Base-by-base conservation (phyloP, 768 basidiomycete genomes). In the Suillus brevipes region DNA sequence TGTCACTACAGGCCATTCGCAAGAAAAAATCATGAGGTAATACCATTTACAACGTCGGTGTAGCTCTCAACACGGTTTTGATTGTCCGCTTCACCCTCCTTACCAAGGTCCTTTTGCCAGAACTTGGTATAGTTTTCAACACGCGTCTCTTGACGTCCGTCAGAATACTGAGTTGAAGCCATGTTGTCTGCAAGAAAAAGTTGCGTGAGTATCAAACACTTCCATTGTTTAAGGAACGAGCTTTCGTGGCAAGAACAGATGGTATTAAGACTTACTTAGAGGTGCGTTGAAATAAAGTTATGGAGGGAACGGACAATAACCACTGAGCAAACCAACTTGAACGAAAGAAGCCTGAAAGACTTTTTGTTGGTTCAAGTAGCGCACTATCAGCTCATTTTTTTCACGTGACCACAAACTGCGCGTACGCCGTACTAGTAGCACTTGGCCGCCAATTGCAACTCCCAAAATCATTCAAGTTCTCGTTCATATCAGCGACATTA, bases 41-140 rank as follows among this genome's bases (percentile, higher is more conserved):
- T 60, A 93, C 94, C 95, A 69, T 97, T 97, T 65, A 99, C 92
- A 64, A 99, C 94, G 61, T 97, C 94, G 10, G 91, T 89, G 78
- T 98, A 99, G 72, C 87, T 87, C 47, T 86, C 86, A 53, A 95
- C 78, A 66, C 97, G 85, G 72, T 87, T 88, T 64, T 89, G 83
- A 66, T 84, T 91, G 77, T 93, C 85, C 10, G 77, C 79, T 8
- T 83, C 80, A 57, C 75, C 79, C 78, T 99, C 95, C 72, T 89
- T 83, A n/a, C 77, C 78, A 37, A 87, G 81, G 76, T 97, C 91
- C 74, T 90, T 89, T 68, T 95, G 85, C 96, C 97, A 99, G 80
- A 94, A 95, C 73, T 87, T 87, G 70, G 90, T 90, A 81, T 99
- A 99, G 78, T 87, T 88, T 74, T 87, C 87, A 52, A 94, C 90